Base-by-base conservation (phyloP, 495 filamentous ascomycete genomes). In the Massariosphaeria phaeospora region DNA sequence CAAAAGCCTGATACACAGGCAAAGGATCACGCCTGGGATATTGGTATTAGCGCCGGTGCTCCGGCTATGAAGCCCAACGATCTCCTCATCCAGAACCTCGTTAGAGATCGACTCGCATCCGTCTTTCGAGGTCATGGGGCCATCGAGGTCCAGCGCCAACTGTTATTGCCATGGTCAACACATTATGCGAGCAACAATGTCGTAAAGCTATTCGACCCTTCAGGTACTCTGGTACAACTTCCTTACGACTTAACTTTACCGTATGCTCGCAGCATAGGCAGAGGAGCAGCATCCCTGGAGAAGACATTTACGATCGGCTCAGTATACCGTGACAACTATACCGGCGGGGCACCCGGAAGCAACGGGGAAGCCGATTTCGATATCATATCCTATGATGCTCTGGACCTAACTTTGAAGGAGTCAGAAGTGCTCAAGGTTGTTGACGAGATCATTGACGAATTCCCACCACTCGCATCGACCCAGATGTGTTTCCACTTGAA, bases 351-450 rank as follows among this genome's bases (percentile, higher is more conserved):
- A 62, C 94, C 93, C 23, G 79, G 79, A 58, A 85, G 84, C 48
- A 84, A 86, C 67, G 83, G 84, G 36, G 94, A 97, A 65, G 90
- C 91, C 6, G 93, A 97, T 64, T 97, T 95, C 68, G 94, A 98
- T 72, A 89, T 98, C 59, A 76, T 93, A 13, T 89, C 88, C 0
- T 76, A 81, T 45, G 83, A 90, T 56, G 83, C 83, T 1, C 67
- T 87, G 21, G 89, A 97, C 64, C 73, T 94, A n/a, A 82, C 90
- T 0, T 67, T 96, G 45, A 91, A 93, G 63, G 93, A 98, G 69
- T 93, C 93, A 0, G 93, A 98, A 66, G 85, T 89, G 3, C 82
- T 98, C 50, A 97, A 96, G 66, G 89, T 96, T 6, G 65, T 96
- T 38, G 91, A 97, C 65, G 93, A 98, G 63, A 84, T 96, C 38